These are phyloP conservation scores for Mycena rebaudengoi DNA, from an alignment of 768 basidiomycete species.

Conservation along the genomic window DNA sequence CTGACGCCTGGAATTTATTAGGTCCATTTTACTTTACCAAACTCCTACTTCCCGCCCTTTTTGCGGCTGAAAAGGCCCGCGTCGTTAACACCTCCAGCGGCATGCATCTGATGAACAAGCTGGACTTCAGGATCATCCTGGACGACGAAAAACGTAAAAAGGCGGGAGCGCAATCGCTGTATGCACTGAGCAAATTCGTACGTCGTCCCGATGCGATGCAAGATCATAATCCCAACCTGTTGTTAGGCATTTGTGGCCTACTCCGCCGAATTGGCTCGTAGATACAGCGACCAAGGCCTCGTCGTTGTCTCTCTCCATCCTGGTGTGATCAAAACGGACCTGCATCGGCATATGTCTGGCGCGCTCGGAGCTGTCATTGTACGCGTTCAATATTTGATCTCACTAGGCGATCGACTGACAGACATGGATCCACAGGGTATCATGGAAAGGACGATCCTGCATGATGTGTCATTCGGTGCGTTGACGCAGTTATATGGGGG, in stretches of 20 bases:
- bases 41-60: constrained; percentile 37
- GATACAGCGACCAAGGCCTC: constrained; percentile 53
- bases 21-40: constrained; percentile 39
- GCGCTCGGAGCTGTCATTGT: constrained; percentile 21
- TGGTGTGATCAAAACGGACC: constrained; percentile 40
- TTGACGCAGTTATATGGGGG: constrained; percentile 37
- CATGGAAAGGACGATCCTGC: constrained; percentile 21
- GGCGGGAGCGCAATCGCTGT: constrained; percentile 18
- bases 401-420: neutral
- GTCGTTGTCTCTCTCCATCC: constrained; percentile 54
- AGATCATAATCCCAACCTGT: neutral
- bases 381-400: neutral
- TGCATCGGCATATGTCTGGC: constrained; percentile 31
- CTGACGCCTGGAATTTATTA: neutral
- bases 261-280: constrained; percentile 52
- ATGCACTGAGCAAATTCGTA: constrained; percentile 33
- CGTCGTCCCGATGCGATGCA: neutral
- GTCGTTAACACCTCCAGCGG: constrained; percentile 39
- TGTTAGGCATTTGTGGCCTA: constrained; percentile 53
- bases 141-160: constrained; percentile 33
- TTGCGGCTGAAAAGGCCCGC: constrained; percentile 39
- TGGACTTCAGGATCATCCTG: constrained; percentile 37
- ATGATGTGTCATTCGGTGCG: constrained; percentile 30
- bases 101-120: constrained; percentile 22
- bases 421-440: constrained; percentile 4